Evolutionary conservation across 179 eudicot genomes (phyloP), one percentile per base, ranked within the genome.

Genomic region (Sideroxylon spinosum): DNA sequence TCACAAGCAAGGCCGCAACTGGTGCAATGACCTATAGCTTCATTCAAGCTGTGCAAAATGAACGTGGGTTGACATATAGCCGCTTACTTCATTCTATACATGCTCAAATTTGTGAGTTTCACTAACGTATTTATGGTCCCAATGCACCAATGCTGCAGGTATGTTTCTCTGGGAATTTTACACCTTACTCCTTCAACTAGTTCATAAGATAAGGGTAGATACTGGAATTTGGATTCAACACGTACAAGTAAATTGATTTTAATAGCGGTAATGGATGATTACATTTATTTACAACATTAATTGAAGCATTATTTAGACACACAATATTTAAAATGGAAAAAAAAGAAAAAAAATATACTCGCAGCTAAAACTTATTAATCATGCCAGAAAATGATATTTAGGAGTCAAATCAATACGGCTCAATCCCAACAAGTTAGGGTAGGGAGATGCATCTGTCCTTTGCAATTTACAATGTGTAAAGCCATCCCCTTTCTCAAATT

Each of bases 21-120:
- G 78, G 86, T 71, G 82, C 82, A 44, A 75, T 84, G 49, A 84
- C 86, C 23, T 80, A 75, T 63, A 78, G 87, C 84, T 85, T 82
- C 70, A 61, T 77, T 71, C 75, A 82, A 70, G 80, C 85, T 13
- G 17, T 82, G 62, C 55, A 78, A 73, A 70, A 60, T 49, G 74
- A 80, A 26, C 72, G 76, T 49, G 52, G 66, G 48, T 53, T 78
- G 48, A 85, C 86, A 46, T 85, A 85, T 55, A 86, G 82, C 9
- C 55, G 73, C 23, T 71, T 81, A 65, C 78, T 86, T 23, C 56
- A 37, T 2, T 12, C 72, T 22, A 75, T 83, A 81, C 81, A 71
- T 55, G 69, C 69, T 7, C 76, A 52, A 13, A 79, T 86, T 16
- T 7, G 14, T 50, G 66, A 77, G 10, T 80, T 76, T 6, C 86